Evolutionary conservation across 1,284 basidiomycete genomes (phyloP).

Genomic region (Irpex sp.): DNA sequence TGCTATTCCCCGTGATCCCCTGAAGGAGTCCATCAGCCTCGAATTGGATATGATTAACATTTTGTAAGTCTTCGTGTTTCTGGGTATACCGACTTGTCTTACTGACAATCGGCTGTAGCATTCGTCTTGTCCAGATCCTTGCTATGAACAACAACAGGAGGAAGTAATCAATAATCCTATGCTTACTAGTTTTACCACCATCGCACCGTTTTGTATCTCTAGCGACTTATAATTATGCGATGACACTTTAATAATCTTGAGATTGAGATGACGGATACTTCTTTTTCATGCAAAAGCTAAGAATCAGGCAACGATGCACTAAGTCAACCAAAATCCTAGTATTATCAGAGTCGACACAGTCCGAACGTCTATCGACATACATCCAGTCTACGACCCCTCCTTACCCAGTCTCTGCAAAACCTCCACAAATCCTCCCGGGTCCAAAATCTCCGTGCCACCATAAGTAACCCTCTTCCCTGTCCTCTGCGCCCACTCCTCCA

Average conservation of each 20-base stretch:
- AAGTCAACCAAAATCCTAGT: not conserved
- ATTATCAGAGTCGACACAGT: not conserved
- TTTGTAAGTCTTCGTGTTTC: conserved; percentile 44
- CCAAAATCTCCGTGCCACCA: conserved; percentile 93
- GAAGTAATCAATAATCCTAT: conserved; percentile 25
- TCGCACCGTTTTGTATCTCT: not conserved
- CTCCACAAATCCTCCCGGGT: conserved; percentile 80
- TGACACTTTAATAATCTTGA: too few relatives aligned
- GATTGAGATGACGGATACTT: too few relatives aligned
- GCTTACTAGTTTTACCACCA: not conserved
- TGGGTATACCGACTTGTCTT: not conserved
- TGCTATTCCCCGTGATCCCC: conserved; percentile 62
- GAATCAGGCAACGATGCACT: not conserved
- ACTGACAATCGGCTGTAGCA: conserved; percentile 34
- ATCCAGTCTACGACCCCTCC: conserved; percentile 10
- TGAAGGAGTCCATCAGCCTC: conserved; percentile 74
- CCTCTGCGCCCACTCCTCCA: conserved; percentile 85
- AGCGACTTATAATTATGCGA: not conserved
- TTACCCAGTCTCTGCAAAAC: conserved; percentile 63
- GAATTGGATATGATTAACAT: conserved; percentile 89
- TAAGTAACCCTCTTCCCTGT: conserved; percentile 86
- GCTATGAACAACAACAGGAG: conserved; percentile 53
- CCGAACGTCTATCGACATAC: not conserved
- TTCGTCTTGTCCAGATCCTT: conserved; percentile 83
- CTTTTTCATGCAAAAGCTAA: not conserved